These are phyloP conservation scores for Rasamsonia emersonii DNA, from an alignment of 2,329 filamentous ascomycete species.

Conservation along the genomic window DNA sequence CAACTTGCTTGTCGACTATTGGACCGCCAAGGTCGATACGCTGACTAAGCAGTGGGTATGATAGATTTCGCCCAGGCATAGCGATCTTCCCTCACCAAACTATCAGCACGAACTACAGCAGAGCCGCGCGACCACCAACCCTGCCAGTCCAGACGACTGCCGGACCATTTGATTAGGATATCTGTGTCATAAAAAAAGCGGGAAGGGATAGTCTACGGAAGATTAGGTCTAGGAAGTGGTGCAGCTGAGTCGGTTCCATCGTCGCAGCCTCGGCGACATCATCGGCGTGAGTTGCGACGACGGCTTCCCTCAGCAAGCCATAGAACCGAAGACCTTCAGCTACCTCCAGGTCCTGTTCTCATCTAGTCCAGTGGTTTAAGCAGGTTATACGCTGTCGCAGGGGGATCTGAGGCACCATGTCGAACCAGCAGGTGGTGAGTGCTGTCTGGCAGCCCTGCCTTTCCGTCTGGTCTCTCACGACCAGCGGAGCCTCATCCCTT, in stretches of 20 bases:
- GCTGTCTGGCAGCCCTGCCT: constrained; percentile 15
- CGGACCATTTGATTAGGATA: neutral
- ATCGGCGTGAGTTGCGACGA: no score
- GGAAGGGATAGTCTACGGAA: no score
- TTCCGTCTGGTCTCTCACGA: constrained; percentile 3
- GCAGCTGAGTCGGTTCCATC: constrained; percentile 2
- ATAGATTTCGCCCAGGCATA: constrained; percentile 29
- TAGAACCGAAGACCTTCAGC: no score
- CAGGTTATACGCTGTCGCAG: neutral
- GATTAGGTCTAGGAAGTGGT: neutral
- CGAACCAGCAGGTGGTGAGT: constrained; percentile 43
- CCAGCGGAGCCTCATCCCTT: constrained; percentile 1
- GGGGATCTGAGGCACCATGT: constrained; percentile 24
- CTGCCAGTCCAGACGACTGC: constrained; percentile 1
- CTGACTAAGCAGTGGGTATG: constrained; percentile 27
- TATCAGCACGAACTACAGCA: constrained; percentile 13
- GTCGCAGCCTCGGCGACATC: constrained; percentile 2
- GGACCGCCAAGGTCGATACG: constrained; percentile 7
- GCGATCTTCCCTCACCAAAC: constrained; percentile 28
- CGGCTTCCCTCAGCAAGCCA: no score
- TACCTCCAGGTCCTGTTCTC: no score
- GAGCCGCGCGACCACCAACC: constrained; percentile 1
- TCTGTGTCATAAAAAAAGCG: no score
- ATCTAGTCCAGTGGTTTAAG: neutral
- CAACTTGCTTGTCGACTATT: no score